Conservation (phyloP, 345 rosid genomes). For the Citropsis articulata region DNA sequence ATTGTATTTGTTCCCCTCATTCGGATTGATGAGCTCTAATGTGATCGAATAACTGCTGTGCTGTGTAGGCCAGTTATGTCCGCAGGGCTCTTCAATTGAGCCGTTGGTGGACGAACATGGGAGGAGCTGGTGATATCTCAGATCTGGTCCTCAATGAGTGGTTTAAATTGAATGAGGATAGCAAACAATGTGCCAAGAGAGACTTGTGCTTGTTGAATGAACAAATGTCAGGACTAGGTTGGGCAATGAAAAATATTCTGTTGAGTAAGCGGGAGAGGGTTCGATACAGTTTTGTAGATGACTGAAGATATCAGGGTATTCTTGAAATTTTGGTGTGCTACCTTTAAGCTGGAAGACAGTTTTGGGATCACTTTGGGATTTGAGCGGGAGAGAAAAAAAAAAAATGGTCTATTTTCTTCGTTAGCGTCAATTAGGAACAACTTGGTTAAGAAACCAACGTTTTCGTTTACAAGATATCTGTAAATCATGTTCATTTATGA, state of each 20-base stretch:
- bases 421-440: neutral
- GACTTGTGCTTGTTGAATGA: slow-evolving; percentile 32
- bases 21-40: neutral
- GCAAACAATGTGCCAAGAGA: slow-evolving; percentile 31
- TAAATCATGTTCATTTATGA: neutral
- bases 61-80: slow-evolving; percentile 50
- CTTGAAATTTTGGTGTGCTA: slow-evolving; percentile 3
- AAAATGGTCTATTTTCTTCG: neutral
- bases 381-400: too few species aligned
- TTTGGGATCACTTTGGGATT: slow-evolving; percentile 9
- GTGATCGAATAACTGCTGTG: neutral
- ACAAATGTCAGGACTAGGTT: slow-evolving; percentile 57
- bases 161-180: slow-evolving; percentile 39
- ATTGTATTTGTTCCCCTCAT: neutral
- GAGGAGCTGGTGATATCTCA: slow-evolving; percentile 15
- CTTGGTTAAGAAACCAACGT: neutral
- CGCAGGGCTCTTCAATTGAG: slow-evolving; percentile 38
- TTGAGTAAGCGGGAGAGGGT: slow-evolving; percentile 57
- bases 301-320: slow-evolving; percentile 24
- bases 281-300: slow-evolving; percentile 57
- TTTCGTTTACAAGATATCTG: neutral
- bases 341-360: neutral
- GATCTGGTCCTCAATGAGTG: slow-evolving; percentile 32
- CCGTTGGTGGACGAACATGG: slow-evolving; percentile 28
- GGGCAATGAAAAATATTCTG: slow-evolving; percentile 65